A percentile compares a stretch with the other conserved stretches of the same genome.
phyloP scores from a whole-genome alignment of 768 basidiomycete genomes.

The Lactifluus subvellereus region DNA sequence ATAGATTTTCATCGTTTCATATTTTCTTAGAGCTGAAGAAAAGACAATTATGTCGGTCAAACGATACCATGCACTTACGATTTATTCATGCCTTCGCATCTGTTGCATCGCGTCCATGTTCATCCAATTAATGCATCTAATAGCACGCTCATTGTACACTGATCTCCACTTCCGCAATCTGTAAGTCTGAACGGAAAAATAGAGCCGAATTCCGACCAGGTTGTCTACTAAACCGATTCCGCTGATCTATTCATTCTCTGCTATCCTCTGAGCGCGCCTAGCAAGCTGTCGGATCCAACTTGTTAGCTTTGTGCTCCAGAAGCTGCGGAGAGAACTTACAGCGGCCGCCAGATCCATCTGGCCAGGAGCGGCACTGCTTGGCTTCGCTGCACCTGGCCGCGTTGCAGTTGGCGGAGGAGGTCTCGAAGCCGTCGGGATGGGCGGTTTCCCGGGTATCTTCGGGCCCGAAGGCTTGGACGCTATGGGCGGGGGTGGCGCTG shows the following conservation, averaged over 20 bases:
- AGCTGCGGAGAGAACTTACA: constrained; percentile 41
- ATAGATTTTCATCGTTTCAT: constrained; percentile 22
- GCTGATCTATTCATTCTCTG: constrained; percentile 10
- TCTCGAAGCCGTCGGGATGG: constrained; percentile 53
- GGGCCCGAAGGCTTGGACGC: constrained; percentile 48
- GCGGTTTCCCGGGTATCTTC: constrained; percentile 52
- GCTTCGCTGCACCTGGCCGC: constrained; percentile 36
- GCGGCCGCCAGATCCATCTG: constrained; percentile 82
- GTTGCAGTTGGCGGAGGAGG: constrained; percentile 36
- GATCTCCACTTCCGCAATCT: neutral
- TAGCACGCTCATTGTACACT: constrained; percentile 17
- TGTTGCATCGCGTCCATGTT: constrained; percentile 8
- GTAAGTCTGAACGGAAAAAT: constrained; percentile 4
- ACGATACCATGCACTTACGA: constrained; percentile 24
- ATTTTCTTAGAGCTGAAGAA: neutral
- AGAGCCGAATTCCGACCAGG: neutral
- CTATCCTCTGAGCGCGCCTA: constrained; percentile 57
- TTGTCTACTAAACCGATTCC: neutral
- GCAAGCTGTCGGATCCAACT: constrained; percentile 48
- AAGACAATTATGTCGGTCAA: neutral
- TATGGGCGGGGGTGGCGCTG: constrained; percentile 46
- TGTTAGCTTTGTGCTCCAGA: constrained; percentile 15
- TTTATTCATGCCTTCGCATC: constrained; percentile 1
- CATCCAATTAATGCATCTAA: constrained; percentile 22
- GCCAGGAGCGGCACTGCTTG: constrained; percentile 41